These are phyloP conservation scores for Sarocladium kiliense DNA, from an alignment of 2,329 filamentous ascomycete species.

Conservation along the genomic window DNA sequence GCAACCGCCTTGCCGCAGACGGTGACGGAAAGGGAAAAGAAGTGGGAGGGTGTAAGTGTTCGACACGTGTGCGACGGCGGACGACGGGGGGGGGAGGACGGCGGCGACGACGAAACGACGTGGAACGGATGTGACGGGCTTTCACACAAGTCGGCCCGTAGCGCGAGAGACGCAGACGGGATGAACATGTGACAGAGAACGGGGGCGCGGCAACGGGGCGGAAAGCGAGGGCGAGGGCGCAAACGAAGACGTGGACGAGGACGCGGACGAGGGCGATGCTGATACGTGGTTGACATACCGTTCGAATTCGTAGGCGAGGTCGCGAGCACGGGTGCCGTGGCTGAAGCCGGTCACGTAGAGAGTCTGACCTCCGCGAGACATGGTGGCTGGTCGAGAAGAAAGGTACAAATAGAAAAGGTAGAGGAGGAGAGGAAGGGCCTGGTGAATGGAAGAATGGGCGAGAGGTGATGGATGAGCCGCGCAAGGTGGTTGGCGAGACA, in stretches of 20 bases:
- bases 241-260: slow-evolving; percentile 28
- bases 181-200: slow-evolving; percentile 19
- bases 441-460: slow-evolving; percentile 5
- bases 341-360: slow-evolving; percentile 99
- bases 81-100: slow-evolving; percentile 8
- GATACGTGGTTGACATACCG: slow-evolving; percentile 71
- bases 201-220: slow-evolving; percentile 33
- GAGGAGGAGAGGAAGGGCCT: slow-evolving; percentile 5
- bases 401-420: slow-evolving; percentile 10
- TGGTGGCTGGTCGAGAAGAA: slow-evolving; percentile 34
- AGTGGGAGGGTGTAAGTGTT: neutral
- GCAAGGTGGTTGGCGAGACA: neutral
- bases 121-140: slow-evolving; percentile 8
- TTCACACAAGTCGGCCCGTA: neutral
- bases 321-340: slow-evolving; percentile 95
- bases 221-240: slow-evolving; percentile 21
- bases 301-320: slow-evolving; percentile 99
- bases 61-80: slow-evolving; percentile 7
- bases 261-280: slow-evolving; percentile 29
- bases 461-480: neutral
- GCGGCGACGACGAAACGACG: slow-evolving; percentile 7
- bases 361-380: slow-evolving; percentile 91
- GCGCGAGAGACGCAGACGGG: slow-evolving; percentile 1
- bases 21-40: neutral
- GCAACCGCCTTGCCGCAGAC: slow-evolving; percentile 4